Conservation (phyloP, 768 basidiomycete genomes). For the Hydnum rufescens region DNA sequence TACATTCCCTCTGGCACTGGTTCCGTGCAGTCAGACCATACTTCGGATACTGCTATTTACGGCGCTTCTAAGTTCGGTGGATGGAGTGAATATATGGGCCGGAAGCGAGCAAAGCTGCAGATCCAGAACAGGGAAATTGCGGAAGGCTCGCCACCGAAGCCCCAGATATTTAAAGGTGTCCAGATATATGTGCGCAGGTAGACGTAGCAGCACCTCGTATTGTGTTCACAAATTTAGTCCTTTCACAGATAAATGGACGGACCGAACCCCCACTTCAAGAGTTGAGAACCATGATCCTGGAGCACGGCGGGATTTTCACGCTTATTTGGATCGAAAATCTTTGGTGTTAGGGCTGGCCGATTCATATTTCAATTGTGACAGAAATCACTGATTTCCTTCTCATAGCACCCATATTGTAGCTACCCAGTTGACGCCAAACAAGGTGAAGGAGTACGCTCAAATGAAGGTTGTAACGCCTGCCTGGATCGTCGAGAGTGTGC, state of each 20-base stretch:
- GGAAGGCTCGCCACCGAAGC: conserved; percentile 16
- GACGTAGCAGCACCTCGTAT: not conserved
- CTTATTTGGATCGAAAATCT: conserved; percentile 65
- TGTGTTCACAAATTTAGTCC: not conserved
- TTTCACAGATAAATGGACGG: conserved; percentile 64
- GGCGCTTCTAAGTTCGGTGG: conserved; percentile 64
- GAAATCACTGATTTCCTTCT: not conserved
- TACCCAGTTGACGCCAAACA: conserved; percentile 73
- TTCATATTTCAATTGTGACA: not conserved
- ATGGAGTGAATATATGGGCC: conserved; percentile 72
- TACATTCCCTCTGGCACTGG: not conserved
- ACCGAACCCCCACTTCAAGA: conserved; percentile 77
- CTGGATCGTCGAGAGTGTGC: conserved; percentile 74
- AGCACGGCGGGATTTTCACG: conserved; percentile 62
- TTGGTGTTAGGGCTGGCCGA: conserved; percentile 34
- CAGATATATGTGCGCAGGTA: conserved; percentile 56
- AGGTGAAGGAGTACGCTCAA: conserved; percentile 68
- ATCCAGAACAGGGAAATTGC: conserved; percentile 41
- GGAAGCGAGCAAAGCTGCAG: conserved; percentile 81
- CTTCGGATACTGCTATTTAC: conserved; percentile 28
- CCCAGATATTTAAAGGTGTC: conserved; percentile 48
- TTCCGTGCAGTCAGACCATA: not conserved
- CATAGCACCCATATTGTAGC: conserved; percentile 80
- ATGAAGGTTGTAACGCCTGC: conserved; percentile 81
- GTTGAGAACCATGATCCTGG: conserved; percentile 55